phyloP scores from a whole-genome alignment of 163 green algal genomes.

The Chlamydomonas reinhardtii region DNA sequence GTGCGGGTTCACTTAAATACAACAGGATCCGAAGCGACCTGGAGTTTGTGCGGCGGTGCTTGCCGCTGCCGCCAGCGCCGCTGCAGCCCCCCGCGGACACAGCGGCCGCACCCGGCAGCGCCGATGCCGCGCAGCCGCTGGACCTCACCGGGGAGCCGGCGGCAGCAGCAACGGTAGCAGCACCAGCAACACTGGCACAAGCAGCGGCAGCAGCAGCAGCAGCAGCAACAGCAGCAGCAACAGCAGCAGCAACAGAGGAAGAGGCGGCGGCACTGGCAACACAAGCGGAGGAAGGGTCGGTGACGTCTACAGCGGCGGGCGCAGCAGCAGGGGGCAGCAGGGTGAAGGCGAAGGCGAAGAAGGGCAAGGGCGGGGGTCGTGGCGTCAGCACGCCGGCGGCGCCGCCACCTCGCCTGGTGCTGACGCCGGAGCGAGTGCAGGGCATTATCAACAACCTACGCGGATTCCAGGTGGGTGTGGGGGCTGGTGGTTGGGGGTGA shows the following conservation, averaged over 20 bases:
- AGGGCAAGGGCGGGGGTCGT: neutral
- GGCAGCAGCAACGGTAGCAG: too few species aligned
- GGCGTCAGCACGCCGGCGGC: neutral
- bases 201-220: neutral
- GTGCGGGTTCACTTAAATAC: too few species aligned
- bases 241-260: too few species aligned
- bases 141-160: too few species aligned
- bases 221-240: neutral
- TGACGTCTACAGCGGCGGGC: too few species aligned
- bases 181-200: neutral
- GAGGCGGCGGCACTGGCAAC: too few species aligned
- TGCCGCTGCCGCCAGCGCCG: neutral
- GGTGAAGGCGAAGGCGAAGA: neutral
- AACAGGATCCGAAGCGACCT: constrained; percentile 44
- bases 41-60: constrained; percentile 44
- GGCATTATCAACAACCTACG: constrained; percentile 64
- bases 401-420: neutral
- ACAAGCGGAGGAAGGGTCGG: too few species aligned
- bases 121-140: neutral
- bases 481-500: constrained; percentile 5
- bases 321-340: neutral
- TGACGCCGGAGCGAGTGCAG: constrained; percentile 38
- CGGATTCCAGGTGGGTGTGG: constrained; percentile 48
- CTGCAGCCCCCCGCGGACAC: too few species aligned
- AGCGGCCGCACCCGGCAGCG: too few species aligned